Conservation (phyloP, 2,329 filamentous ascomycete genomes). For the Fusarium coicis region DNA sequence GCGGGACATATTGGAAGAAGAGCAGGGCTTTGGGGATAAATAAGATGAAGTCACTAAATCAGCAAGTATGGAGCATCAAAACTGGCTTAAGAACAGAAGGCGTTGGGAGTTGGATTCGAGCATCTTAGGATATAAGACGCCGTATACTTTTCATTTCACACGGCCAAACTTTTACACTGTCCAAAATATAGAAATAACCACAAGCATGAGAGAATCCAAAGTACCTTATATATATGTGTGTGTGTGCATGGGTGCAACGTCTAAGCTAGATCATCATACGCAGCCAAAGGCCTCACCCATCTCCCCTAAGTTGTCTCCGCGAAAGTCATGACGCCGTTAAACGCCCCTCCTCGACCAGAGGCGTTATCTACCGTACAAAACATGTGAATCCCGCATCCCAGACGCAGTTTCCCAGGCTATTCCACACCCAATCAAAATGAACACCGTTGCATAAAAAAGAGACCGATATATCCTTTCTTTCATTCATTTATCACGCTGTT, state of each 20-base stretch:
- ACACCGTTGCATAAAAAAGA: slow-evolving; percentile 32
- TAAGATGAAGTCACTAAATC: slow-evolving; percentile 1
- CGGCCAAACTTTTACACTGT: slow-evolving; percentile 16
- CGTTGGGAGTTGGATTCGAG: slow-evolving; percentile 35
- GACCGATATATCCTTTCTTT: slow-evolving; percentile 35
- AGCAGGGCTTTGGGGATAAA: neutral
- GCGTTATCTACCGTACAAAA: slow-evolving; percentile 41
- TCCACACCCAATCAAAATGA: slow-evolving; percentile 31
- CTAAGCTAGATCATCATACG: slow-evolving; percentile 28
- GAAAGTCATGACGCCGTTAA: slow-evolving; percentile 41
- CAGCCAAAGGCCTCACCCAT: slow-evolving; percentile 26
- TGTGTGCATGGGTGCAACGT: slow-evolving; percentile 15
- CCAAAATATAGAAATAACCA: slow-evolving; percentile 22
- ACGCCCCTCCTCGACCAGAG: slow-evolving; percentile 36
- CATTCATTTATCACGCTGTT: slow-evolving; percentile 28
- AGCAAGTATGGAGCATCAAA: slow-evolving; percentile 26
- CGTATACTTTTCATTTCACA: slow-evolving; percentile 28
- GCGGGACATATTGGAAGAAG: neutral
- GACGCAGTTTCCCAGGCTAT: slow-evolving; percentile 31
- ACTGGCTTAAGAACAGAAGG: slow-evolving; percentile 33
- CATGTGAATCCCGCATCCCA: slow-evolving; percentile 28
- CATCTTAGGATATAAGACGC: slow-evolving; percentile 33
- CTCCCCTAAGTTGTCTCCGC: slow-evolving; percentile 24
- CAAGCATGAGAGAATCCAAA: slow-evolving; percentile 13
- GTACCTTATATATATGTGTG: slow-evolving; percentile 1